Base-by-base conservation (phyloP, 139 green algal genomes). In the Chlamydomonas eustigma region DNA sequence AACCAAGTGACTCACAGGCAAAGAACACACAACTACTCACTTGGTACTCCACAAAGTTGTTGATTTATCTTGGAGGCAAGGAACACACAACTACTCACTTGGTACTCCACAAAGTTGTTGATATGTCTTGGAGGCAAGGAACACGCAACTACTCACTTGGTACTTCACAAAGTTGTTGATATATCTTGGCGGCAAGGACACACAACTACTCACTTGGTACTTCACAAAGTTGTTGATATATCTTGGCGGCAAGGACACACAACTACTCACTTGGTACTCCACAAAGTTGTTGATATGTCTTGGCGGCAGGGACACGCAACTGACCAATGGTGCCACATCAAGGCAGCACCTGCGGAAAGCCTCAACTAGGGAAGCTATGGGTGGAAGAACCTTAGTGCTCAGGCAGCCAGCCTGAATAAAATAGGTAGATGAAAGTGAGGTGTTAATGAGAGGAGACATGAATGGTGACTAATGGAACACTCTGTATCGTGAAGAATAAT, bases 141-240 rank as follows among this genome's bases (percentile, higher is more conserved):
- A n/a, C n/a, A n/a, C n/a, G n/a, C n/a, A n/a, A n/a, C n/a, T n/a
- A n/a, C 38, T 8, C 72, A 82, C 75, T 78, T 89, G 78, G 77
- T 86, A 86, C 77, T 89, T 81, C 3, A 83, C 37, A 39, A 89
- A 89, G 81, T 89, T 89, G 80, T 78, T 86, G 76, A 87, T 87
- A 77, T 89, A 81, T 0, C 63, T 44, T 1, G 80, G 68, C 0
- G 81, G 85, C 58, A 89, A 36, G 25, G 63, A 77, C 33, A 50
- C 52, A 50, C 81, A 83, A n/a, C n/a, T n/a, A n/a, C 38, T 8
- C 72, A 82, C 75, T 78, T 89, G 78, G 77, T 86, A 86, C 77
- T 89, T 81, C 3, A 83, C 37, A 39, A 89, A 89, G 81, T 89
- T 89, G 80, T 78, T 86, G 76, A 87, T 87, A 77, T 89, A 81